These are phyloP conservation scores for Aurantiochytrium sp. DNA, from an alignment of 108 stramenopile genomes.

Conservation along the genomic window DNA sequence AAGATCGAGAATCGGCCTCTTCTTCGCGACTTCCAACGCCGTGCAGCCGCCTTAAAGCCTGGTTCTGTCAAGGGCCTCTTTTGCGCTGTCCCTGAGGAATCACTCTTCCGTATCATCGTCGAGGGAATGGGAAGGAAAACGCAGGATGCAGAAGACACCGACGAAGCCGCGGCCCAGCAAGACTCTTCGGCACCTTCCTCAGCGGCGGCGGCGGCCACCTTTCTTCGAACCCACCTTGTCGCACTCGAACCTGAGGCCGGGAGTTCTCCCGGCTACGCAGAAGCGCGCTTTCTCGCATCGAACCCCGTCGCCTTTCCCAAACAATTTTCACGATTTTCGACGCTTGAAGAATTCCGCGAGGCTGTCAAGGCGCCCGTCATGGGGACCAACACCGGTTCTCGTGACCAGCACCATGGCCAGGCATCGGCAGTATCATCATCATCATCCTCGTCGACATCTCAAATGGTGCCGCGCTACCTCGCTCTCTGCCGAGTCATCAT, in stretches of 20 bases:
- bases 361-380: neutral
- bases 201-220: neutral
- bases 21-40: constrained; percentile 27
- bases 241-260: neutral
- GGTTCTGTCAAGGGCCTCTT: constrained; percentile 46
- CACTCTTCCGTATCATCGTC: constrained; percentile 26
- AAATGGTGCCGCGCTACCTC: constrained; percentile 18
- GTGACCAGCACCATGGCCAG: no score
- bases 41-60: constrained; percentile 14
- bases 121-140: constrained; percentile 16
- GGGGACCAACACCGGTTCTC: no score
- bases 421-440: no score
- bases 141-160: neutral
- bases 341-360: constrained; percentile 8
- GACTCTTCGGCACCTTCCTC: neutral
- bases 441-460: no score
- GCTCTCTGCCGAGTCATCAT: constrained; percentile 46
- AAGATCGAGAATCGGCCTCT: constrained; percentile 30
- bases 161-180: neutral
- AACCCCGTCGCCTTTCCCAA: constrained; percentile 2
- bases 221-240: neutral
- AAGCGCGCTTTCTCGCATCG: neutral
- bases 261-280: neutral
- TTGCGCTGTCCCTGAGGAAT: constrained; percentile 30
- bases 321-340: constrained; percentile 19